Base-by-base conservation (phyloP, 306 rosid species). In the Astragalus membranaceus region DNA sequence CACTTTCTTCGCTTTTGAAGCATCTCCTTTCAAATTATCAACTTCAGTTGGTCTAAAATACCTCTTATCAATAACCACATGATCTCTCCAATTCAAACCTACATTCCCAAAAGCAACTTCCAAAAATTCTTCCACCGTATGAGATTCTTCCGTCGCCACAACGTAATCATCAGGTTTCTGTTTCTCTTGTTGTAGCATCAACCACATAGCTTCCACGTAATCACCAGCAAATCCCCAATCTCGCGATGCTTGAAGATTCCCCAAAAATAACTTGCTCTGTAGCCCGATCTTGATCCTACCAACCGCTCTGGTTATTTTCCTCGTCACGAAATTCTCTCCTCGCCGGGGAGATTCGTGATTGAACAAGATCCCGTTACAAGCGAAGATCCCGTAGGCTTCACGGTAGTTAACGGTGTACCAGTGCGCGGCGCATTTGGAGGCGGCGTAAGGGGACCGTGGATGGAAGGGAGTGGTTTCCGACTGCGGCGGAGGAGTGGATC, bases 151-250 rank as follows among this genome's bases (percentile, higher is more conserved):
- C 3, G 99, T 95, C 1, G 99, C 99, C 2, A 95, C 99, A 8
- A 95, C 99, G 10, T 91, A 95, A 56, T 95, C 99, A 37, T 87
- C 97, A 0, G 97, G 85, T 82, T 83, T n/a, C n/a, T n/a, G n/a
- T n/a, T n/a, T 78, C n/a, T 95, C 97, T 76, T 91, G 99, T 83
- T 95, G 99, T 50, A 95, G 92, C 99, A 94, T 94, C 80, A 94
- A 71, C 99, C 99, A 94, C 99, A 94, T 91, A 0, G 99, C 99
- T 75, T 94, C 97, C 13, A 89, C 99, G 14, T 94, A 94, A 63
- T 94, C 99, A 44, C 97, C 97, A 0, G 99, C 99, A 5, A 94
- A 94, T 10, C 99, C 99, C 99, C 99, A 94, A 62, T 94, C 99
- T 71, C 99, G 81, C 0, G 99, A 88, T 0, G 99, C 97, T 62